A percentile compares a stretch with the other conserved stretches of the same genome.
Evolutionary conservation across 164 flowering plant species (phyloP).

Genomic region (grape (Vitis vinifera)): DNA sequence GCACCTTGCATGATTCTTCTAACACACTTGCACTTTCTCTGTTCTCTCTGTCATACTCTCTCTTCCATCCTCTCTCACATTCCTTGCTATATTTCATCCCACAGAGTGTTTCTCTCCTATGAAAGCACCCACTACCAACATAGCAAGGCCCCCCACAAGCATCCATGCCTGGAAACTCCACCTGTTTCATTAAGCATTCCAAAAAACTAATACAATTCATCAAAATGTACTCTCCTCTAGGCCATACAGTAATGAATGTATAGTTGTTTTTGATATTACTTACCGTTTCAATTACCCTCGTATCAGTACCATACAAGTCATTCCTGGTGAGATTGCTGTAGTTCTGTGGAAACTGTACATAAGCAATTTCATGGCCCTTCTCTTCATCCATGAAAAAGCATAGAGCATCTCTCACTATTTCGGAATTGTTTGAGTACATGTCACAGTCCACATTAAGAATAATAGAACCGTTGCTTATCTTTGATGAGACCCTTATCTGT

Average conservation of each 20-base stretch:
- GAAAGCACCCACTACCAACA: constrained; percentile 43
- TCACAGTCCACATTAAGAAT: constrained; percentile 31
- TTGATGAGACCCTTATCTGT: too few relatives aligned
- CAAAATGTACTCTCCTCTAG: too few relatives aligned
- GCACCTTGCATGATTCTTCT: constrained; percentile 26
- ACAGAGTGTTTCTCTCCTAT: constrained; percentile 29
- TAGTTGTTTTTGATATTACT: background rate
- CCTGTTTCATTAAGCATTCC: constrained; percentile 8
- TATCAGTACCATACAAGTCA: constrained; percentile 18
- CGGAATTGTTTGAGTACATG: constrained; percentile 40
- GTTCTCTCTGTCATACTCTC: background rate
- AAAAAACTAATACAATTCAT: background rate
- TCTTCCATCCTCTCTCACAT: constrained; percentile 14
- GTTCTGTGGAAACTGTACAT: constrained; percentile 33
- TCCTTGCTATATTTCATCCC: constrained; percentile 26
- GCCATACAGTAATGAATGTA: too few relatives aligned
- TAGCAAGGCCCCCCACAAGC: constrained; percentile 33
- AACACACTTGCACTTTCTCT: constrained; percentile 15
- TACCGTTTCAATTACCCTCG: constrained; percentile 11
- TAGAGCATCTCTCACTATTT: constrained; percentile 33
- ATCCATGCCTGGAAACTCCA: constrained; percentile 28
- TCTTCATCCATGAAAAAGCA: constrained; percentile 45
- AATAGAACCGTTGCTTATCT: too few relatives aligned
- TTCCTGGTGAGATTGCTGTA: constrained; percentile 7
- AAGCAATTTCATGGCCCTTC: constrained; percentile 35